These are phyloP conservation scores for Guillardia theta DNA, from an alignment of 78 protist genomes.

Conservation along the genomic window DNA sequence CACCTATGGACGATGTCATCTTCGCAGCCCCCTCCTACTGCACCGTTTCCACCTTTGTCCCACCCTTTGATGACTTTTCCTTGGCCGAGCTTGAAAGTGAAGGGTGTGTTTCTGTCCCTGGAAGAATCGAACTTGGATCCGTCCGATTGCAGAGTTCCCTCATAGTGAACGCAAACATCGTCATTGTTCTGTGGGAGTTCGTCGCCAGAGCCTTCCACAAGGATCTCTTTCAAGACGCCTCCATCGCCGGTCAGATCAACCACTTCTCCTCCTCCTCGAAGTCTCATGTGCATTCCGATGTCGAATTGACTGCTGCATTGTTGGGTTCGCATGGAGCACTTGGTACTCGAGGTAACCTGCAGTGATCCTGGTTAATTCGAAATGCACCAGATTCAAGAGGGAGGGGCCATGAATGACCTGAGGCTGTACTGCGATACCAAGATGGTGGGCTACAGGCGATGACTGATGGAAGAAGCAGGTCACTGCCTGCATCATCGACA, in stretches of 20 bases:
- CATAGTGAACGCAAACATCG: slow-evolving; percentile 70
- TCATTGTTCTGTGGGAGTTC: slow-evolving; percentile 11
- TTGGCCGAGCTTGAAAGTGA: slow-evolving; percentile 47
- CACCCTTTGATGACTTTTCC: slow-evolving; percentile 89
- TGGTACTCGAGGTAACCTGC: too few species aligned
- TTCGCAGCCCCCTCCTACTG: neutral
- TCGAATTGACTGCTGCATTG: too few species aligned
- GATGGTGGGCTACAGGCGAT: too few species aligned
- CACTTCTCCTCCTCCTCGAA: neutral
- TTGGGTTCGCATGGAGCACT: too few species aligned
- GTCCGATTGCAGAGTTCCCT: slow-evolving; percentile 72
- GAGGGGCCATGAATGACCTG: too few species aligned
- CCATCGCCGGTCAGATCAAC: slow-evolving; percentile 41
- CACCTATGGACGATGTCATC: neutral
- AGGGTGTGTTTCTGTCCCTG: slow-evolving; percentile 55
- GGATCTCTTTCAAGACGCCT: slow-evolving; percentile 28
- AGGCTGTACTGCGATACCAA: too few species aligned
- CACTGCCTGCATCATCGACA: too few species aligned
- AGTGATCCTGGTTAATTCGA: too few species aligned
- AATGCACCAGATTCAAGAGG: too few species aligned
- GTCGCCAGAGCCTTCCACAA: neutral
- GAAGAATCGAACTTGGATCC: slow-evolving; percentile 85
- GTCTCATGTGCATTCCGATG: too few species aligned
- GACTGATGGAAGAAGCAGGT: too few species aligned
- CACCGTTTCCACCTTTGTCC: slow-evolving; percentile 69